phyloP scores from a whole-genome alignment of 164 flowering plant genomes.

The Stephania japonica region DNA sequence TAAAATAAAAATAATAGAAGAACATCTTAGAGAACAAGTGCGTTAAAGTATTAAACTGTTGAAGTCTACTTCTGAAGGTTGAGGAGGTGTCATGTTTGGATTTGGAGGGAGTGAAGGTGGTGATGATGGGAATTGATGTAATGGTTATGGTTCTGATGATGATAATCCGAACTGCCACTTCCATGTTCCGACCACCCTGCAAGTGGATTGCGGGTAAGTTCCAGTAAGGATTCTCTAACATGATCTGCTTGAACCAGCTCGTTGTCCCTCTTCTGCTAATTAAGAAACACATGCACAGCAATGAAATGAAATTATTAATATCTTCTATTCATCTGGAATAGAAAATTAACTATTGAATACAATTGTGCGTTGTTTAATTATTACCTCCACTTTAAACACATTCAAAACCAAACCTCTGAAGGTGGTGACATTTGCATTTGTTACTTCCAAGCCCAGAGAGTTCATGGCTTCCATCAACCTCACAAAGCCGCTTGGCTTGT shows the following conservation, averaged over 20 bases:
- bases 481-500: constrained; percentile 68
- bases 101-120: constrained; percentile 6
- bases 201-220: constrained; percentile 46
- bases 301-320: too few relatives aligned
- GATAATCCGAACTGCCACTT: constrained; percentile 14
- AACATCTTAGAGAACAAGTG: too few relatives aligned
- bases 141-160: constrained; percentile 17
- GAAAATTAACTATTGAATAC: neutral
- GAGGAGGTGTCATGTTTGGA: constrained; percentile 1
- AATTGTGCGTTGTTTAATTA: neutral
- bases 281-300: neutral
- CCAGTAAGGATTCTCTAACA: constrained; percentile 71
- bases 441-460: constrained; percentile 74
- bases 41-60: neutral
- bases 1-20: too few relatives aligned
- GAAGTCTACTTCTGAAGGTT: neutral
- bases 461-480: constrained; percentile 77
- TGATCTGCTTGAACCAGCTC: constrained; percentile 72
- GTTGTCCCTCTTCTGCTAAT: constrained; percentile 57
- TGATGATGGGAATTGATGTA: constrained; percentile 9
- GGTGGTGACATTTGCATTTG: constrained; percentile 66
- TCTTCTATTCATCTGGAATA: neutral
- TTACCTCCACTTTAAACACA: constrained; percentile 76
- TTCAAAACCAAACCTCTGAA: constrained; percentile 53
- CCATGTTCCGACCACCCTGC: constrained; percentile 33